Conservation (phyloP, 441 rosid genomes). For the Raphanus hybrid region DNA sequence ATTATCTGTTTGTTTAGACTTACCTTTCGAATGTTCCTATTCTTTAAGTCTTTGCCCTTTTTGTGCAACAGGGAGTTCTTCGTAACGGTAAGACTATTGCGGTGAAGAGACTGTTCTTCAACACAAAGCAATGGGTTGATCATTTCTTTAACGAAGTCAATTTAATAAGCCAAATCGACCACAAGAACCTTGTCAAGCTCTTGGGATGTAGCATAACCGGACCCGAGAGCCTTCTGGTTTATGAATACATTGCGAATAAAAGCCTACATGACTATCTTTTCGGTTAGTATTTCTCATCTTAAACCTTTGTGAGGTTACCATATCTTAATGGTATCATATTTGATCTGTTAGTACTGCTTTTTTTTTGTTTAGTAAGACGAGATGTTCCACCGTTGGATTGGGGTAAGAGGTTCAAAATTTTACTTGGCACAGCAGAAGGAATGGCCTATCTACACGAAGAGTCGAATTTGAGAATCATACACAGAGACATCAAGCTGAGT, state of each 20-base stretch:
- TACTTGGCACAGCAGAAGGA: conserved; percentile 82
- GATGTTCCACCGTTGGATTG: conserved; percentile 54
- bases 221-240: conserved; percentile 88
- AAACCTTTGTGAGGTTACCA: background rate
- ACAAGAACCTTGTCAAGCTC: conserved; percentile 81
- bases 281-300: conserved; percentile 46
- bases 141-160: conserved; percentile 94
- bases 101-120: conserved; percentile 80
- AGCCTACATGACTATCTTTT: conserved; percentile 71
- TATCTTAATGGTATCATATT: background rate
- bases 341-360: conserved; percentile 20
- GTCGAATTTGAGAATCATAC: conserved; percentile 74
- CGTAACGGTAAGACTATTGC: conserved; percentile 72
- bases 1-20: background rate
- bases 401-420: conserved; percentile 61
- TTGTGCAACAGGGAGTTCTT: conserved; percentile 61
- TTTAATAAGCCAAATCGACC: conserved; percentile 69
- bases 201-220: conserved; percentile 89
- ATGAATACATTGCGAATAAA: conserved; percentile 77
- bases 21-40: background rate
- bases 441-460: conserved; percentile 82
- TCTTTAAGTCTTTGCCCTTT: background rate
- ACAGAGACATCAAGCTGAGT: conserved; percentile 83
- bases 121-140: conserved; percentile 91
- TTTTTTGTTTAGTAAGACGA: conserved; percentile 43